A percentile compares a stretch with the other conserved stretches of the same genome.
Conservation (phyloP, 1,139 yeast genomes). For the Kluyveromyces marxianus region DNA sequence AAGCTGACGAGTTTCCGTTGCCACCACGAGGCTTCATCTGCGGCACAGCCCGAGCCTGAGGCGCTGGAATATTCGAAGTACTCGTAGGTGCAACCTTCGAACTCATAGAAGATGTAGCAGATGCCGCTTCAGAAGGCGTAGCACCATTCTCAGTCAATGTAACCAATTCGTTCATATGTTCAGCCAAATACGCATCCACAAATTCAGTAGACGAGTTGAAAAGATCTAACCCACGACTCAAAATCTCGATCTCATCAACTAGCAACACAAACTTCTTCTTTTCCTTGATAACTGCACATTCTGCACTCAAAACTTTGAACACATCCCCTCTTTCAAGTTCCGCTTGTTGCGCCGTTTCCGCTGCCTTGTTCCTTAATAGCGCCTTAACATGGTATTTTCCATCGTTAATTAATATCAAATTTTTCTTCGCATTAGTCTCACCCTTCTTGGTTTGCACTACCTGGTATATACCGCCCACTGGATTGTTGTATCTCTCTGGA, state of each 20-base stretch:
- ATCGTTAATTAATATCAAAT: conserved; percentile 46
- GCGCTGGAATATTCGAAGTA: conserved; percentile 5
- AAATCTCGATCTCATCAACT: conserved; percentile 45
- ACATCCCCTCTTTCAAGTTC: conserved; percentile 39
- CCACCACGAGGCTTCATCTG: conserved; percentile 10
- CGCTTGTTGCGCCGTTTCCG: conserved; percentile 42
- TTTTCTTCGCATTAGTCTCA: conserved; percentile 25
- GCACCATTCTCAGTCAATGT: conserved; percentile 23
- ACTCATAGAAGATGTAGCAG: conserved; percentile 1
- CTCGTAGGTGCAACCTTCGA: background rate
- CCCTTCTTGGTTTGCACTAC: conserved; percentile 28
- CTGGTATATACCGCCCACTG: conserved; percentile 28
- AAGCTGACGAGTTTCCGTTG: conserved; percentile 8
- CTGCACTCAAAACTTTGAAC: conserved; percentile 26
- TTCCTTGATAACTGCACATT: conserved; percentile 31
- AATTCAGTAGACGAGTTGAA: conserved; percentile 36
- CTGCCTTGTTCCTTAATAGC: conserved; percentile 53
- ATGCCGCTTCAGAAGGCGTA: conserved; percentile 1
- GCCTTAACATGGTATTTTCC: conserved; percentile 60
- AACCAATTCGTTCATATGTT: conserved; percentile 47
- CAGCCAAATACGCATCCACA: conserved; percentile 46
- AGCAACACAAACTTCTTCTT: conserved; percentile 49
- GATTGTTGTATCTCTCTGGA: conserved; percentile 24
- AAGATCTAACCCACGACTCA: conserved; percentile 37
- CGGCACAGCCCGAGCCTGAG: conserved; percentile 10